phyloP scores from a whole-genome alignment of 352 stramenopile species.

The Phytophthora ohioensis region DNA sequence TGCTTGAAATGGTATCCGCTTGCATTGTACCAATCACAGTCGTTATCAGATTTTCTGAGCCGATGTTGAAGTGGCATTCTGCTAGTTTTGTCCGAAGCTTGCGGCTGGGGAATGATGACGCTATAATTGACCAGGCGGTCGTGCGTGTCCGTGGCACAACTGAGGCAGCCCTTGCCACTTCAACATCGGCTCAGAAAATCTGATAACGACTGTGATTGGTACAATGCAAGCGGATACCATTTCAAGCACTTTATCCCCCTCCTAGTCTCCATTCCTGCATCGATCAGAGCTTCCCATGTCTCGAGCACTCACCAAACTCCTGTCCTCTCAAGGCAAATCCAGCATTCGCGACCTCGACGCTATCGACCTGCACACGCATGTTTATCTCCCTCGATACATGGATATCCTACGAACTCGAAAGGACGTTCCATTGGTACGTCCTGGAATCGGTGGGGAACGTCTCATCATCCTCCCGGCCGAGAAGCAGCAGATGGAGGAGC shows the following conservation, averaged over 20 bases:
- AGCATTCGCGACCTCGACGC: conserved; percentile 45
- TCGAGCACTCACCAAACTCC: conserved; percentile 35
- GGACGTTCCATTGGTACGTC: conserved; percentile 61
- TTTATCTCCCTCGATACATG: conserved; percentile 77
- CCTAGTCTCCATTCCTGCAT: neutral
- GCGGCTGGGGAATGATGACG: no score
- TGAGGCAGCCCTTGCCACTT: no score
- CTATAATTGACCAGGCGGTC: no score
- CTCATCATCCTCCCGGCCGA: conserved; percentile 71
- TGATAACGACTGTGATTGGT: no score
- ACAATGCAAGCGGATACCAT: conserved; percentile 1
- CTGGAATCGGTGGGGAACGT: conserved; percentile 41
- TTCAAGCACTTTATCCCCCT: neutral
- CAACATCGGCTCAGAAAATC: no score
- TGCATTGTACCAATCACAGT: no score
- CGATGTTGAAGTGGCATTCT: no score
- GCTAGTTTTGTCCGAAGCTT: no score
- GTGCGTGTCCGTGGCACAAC: no score
- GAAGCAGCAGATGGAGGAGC: conserved; percentile 48
- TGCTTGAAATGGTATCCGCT: neutral
- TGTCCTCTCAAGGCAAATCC: conserved; percentile 48
- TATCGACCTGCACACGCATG: conserved; percentile 73
- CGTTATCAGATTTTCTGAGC: no score
- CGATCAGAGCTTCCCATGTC: conserved; percentile 22
- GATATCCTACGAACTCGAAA: conserved; percentile 51